Percentiles rank a stretch among this genome's conserved stretches.
Conservation (phyloP, 768 basidiomycete genomes). For the Russula dissimulans region DNA sequence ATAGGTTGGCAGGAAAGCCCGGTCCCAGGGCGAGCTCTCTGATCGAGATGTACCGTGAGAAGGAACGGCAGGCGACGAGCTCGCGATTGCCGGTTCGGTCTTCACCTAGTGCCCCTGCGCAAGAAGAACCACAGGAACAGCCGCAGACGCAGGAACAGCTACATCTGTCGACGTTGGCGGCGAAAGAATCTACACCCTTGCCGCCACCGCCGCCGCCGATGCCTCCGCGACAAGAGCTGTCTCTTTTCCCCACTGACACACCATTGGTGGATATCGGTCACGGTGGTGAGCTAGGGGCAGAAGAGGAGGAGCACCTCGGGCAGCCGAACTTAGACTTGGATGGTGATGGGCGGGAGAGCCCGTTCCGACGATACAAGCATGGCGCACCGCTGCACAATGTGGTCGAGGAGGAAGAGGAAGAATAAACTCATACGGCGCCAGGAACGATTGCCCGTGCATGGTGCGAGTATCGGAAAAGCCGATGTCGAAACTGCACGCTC, state of each 20-base stretch:
- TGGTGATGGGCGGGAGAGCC: constrained; percentile 45
- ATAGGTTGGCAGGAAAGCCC: constrained; percentile 18
- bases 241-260: neutral
- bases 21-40: constrained; percentile 59
- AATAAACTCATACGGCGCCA: constrained; percentile 19
- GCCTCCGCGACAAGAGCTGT: constrained; percentile 3
- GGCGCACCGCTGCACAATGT: constrained; percentile 84
- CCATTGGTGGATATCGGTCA: neutral
- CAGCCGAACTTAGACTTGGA: constrained; percentile 30
- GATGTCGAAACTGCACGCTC: too few species aligned
- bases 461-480: too few species aligned
- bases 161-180: neutral
- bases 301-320: constrained; percentile 26
- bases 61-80: constrained; percentile 37
- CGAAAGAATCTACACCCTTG: constrained; percentile 1
- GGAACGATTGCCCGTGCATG: neutral
- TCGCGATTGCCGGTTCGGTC: constrained; percentile 22
- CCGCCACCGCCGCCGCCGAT: constrained; percentile 21
- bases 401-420: constrained; percentile 73
- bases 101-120: neutral
- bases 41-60: constrained; percentile 81
- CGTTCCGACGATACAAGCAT: constrained; percentile 67
- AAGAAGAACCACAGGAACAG: neutral
- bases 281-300: neutral
- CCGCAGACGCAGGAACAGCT: too few species aligned